Conservation (phyloP, 2,329 filamentous ascomycete species). For the Fusarium camptoceras region DNA sequence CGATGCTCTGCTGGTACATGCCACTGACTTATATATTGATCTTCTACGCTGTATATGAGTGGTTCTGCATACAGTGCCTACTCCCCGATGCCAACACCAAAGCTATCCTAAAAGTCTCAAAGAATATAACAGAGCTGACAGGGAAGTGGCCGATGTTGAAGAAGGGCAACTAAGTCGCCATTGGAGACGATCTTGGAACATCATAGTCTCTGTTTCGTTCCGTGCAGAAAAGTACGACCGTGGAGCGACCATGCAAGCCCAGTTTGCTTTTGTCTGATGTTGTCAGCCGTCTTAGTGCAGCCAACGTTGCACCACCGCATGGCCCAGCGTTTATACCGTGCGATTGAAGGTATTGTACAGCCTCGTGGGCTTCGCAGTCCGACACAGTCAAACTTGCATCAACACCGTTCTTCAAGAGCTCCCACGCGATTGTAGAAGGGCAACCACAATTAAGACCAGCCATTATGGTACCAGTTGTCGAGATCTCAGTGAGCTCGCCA, state of each 20-base stretch:
- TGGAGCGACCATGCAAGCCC: conserved; percentile 59
- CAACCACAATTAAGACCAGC: conserved; percentile 79
- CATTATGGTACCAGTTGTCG: conserved; percentile 76
- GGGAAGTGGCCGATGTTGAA: conserved; percentile 45
- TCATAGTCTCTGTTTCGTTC: conserved; percentile 66
- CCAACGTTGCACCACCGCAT: conserved; percentile 70
- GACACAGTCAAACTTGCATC: conserved; percentile 71
- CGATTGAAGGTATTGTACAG: conserved; percentile 64
- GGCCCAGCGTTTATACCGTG: conserved; percentile 66
- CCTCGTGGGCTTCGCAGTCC: conserved; percentile 71
- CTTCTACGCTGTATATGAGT: neutral
- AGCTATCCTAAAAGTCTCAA: neutral
- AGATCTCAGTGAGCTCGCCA: conserved; percentile 61
- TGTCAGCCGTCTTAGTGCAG: conserved; percentile 65
- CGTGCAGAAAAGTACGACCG: conserved; percentile 75
- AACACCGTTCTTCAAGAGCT: conserved; percentile 66
- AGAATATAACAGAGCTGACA: neutral
- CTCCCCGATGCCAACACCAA: neutral
- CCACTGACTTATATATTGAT: neutral
- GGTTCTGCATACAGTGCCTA: neutral
- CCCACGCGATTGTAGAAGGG: conserved; percentile 74
- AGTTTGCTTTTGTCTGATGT: conserved; percentile 51
- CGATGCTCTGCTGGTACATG: conserved; percentile 54
- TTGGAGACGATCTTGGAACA: conserved; percentile 53
- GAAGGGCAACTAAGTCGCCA: conserved; percentile 57